Percentiles rank a stretch among this genome's conserved stretches.
phyloP scores from a whole-genome alignment of 805 yeast species.

The Isabelozyma gotoi region DNA sequence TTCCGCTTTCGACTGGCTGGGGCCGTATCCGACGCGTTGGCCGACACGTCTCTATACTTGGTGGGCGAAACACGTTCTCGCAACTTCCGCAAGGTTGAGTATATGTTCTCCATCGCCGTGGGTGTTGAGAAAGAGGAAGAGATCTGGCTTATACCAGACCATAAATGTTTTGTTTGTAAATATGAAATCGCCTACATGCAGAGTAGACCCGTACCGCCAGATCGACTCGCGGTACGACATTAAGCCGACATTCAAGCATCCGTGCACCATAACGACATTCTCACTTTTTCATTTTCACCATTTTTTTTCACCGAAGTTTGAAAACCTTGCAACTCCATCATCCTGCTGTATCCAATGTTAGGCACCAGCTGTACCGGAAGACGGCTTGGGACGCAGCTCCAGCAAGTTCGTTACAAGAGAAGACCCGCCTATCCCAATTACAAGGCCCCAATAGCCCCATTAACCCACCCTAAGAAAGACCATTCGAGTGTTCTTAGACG shows the following conservation, averaged over 20 bases:
- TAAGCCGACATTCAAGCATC: not conserved
- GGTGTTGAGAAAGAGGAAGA: not conserved
- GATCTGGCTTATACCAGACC: no score
- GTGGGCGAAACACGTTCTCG: conserved; percentile 24
- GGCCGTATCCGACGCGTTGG: conserved; percentile 9
- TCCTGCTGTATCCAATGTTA: not conserved
- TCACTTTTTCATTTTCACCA: not conserved
- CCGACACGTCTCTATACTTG: conserved; percentile 4
- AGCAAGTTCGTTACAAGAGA: conserved; percentile 25
- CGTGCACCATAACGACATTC: not conserved
- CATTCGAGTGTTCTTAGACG: conserved; percentile 55
- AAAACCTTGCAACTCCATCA: not conserved
- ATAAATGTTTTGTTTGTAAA: not conserved
- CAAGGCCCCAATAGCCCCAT: conserved; percentile 29
- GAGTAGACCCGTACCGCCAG: not conserved
- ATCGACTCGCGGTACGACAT: not conserved
- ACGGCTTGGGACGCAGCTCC: conserved; percentile 5
- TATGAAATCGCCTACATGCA: not conserved
- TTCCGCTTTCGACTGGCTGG: conserved; percentile 7
- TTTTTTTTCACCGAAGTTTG: not conserved
- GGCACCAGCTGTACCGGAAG: not conserved
- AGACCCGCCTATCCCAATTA: conserved; percentile 36
- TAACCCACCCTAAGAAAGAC: conserved; percentile 35
- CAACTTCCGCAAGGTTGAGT: conserved; percentile 17
- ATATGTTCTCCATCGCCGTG: conserved; percentile 9